Conservation (phyloP, 805 yeast species). For the Kazachstania psychrophila region DNA sequence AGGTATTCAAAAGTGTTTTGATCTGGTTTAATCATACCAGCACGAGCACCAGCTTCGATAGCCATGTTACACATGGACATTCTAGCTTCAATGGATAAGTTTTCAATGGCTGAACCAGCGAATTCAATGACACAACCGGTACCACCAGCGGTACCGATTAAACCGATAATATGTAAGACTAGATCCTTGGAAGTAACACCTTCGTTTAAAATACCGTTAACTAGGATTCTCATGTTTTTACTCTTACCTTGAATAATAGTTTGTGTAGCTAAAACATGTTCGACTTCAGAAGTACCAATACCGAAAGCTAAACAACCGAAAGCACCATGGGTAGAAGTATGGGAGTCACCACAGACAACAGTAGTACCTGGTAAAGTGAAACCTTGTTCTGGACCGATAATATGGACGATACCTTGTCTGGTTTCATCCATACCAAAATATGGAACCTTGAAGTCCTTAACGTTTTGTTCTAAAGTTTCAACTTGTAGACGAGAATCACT, state of each 20-base stretch:
- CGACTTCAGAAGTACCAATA: constrained; percentile 98
- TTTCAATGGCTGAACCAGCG: constrained; percentile 89
- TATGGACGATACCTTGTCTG: constrained; percentile 97
- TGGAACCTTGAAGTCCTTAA: constrained; percentile 78
- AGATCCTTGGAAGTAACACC: constrained; percentile 96
- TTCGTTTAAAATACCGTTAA: constrained; percentile 72
- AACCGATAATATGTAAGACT: constrained; percentile 88
- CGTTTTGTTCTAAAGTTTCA: constrained; percentile 85
- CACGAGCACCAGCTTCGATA: constrained; percentile 98
- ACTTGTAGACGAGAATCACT: constrained; percentile 90
- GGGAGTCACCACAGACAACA: constrained; percentile 98
- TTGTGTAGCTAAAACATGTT: constrained; percentile 97
- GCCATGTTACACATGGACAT: constrained; percentile 99
- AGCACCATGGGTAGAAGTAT: constrained; percentile 98
- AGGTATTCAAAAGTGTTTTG: constrained; percentile 79
- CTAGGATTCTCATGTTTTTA: constrained; percentile 85
- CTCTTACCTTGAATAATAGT: constrained; percentile 90
- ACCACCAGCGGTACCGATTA: constrained; percentile 99
- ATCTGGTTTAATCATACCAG: constrained; percentile 98
- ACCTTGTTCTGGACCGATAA: constrained; percentile 98
- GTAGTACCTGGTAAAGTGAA: constrained; percentile 98
- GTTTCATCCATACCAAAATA: constrained; percentile 91
- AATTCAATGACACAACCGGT: constrained; percentile 95
- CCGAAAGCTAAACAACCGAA: constrained; percentile 97
- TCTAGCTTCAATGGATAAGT: constrained; percentile 90